Conservation (phyloP, 2,329 filamentous ascomycete species). For the Monilinia laxa region DNA sequence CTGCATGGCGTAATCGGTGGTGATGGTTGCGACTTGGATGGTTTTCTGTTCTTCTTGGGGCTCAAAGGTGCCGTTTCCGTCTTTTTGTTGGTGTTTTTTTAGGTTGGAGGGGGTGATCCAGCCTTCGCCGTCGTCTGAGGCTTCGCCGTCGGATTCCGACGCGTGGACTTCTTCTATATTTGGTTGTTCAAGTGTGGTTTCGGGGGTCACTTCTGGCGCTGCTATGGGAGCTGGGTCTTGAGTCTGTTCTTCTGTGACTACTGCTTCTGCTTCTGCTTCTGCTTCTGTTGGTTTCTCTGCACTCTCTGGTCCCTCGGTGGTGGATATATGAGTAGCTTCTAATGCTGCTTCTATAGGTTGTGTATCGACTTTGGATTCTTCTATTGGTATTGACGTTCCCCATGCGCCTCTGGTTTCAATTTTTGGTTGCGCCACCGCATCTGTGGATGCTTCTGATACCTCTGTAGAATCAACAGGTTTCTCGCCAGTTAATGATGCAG, state of each 20-base stretch:
- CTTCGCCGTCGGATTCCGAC: slow-evolving; percentile 43
- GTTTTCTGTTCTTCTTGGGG: slow-evolving; percentile 56
- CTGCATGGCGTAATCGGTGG: slow-evolving; percentile 96
- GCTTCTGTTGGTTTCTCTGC: slow-evolving; percentile 24
- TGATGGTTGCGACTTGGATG: slow-evolving; percentile 87
- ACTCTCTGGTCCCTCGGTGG: not conserved
- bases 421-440: slow-evolving; percentile 18
- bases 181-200: not conserved
- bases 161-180: slow-evolving; percentile 33
- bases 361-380: slow-evolving; percentile 36
- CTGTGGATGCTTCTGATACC: slow-evolving; percentile 10
- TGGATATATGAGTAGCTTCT: slow-evolving; percentile 22
- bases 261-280: slow-evolving; percentile 34
- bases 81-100: slow-evolving; percentile 74
- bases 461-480: slow-evolving; percentile 27
- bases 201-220: not conserved
- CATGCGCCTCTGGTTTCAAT: slow-evolving; percentile 34
- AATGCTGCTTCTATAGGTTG: slow-evolving; percentile 31
- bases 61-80: slow-evolving; percentile 51
- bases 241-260: slow-evolving; percentile 22
- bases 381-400: slow-evolving; percentile 31
- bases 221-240: slow-evolving; percentile 7
- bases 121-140: slow-evolving; percentile 59
- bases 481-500: slow-evolving; percentile 35
- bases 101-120: slow-evolving; percentile 97